A percentile compares a stretch with the other conserved stretches of the same genome.
Evolutionary conservation across 1,284 basidiomycete genomes (phyloP).

Genomic region (Sphagnurus paluster): DNA sequence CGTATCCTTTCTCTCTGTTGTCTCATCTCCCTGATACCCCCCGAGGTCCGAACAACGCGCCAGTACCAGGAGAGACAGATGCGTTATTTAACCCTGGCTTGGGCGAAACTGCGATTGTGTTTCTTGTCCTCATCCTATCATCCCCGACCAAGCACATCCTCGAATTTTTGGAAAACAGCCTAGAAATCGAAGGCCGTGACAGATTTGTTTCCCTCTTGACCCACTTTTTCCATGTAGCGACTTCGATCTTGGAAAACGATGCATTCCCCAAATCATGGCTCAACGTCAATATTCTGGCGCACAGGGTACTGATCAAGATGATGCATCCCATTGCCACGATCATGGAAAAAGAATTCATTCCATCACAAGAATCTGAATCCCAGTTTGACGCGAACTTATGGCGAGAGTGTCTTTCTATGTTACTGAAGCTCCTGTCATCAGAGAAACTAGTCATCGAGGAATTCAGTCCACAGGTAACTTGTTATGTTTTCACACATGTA

Average conservation of each 20-base stretch:
- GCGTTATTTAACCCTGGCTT: conserved; percentile 75
- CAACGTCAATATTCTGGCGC: conserved; percentile 88
- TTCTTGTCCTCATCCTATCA: conserved; percentile 81
- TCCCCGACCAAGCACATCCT: conserved; percentile 79
- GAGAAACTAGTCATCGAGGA: conserved; percentile 94
- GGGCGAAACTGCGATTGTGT: conserved; percentile 85
- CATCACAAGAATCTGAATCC: conserved; percentile 59
- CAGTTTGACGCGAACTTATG: conserved; percentile 82
- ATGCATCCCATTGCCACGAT: conserved; percentile 81
- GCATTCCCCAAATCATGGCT: conserved; percentile 93
- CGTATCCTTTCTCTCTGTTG: conserved; percentile 89
- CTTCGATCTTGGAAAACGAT: conserved; percentile 84
- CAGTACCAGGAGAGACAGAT: conserved; percentile 42
- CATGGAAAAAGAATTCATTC: conserved; percentile 82
- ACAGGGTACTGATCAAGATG: conserved; percentile 87
- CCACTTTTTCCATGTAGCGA: conserved; percentile 81
- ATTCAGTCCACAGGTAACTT: conserved; percentile 81
- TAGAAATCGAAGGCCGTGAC: conserved; percentile 87
- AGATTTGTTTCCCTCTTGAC: conserved; percentile 72
- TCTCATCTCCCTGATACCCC: conserved; percentile 62
- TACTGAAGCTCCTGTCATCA: conserved; percentile 85
- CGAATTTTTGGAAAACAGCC: conserved; percentile 75
- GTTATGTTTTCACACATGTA: neutral
- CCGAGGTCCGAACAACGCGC: conserved; percentile 42
- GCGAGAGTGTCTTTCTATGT: conserved; percentile 80